Evolutionary conservation across 768 basidiomycete species (phyloP).

Genomic region (Suillus occidentalis): DNA sequence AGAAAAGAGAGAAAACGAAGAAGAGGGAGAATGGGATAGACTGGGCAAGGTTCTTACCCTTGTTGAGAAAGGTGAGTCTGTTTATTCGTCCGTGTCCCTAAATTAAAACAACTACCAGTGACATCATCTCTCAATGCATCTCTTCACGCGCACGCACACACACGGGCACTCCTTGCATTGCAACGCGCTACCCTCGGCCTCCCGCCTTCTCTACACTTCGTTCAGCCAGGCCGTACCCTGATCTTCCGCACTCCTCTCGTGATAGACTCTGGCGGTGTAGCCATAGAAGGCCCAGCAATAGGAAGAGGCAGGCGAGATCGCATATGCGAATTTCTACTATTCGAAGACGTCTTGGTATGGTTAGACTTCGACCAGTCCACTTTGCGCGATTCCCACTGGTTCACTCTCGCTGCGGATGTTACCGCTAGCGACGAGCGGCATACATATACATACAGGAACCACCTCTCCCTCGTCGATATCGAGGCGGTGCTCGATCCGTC

Average conservation of each 20-base stretch:
- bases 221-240: conserved; percentile 78
- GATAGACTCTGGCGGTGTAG: conserved; percentile 2
- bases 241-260: conserved; percentile 29
- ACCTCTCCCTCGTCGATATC: conserved; percentile 67
- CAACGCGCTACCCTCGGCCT: conserved; percentile 77
- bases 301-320: not conserved
- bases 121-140: conserved; percentile 78
- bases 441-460: conserved; percentile 69
- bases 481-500: conserved; percentile 61
- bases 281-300: conserved; percentile 1
- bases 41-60: conserved; percentile 60
- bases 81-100: conserved; percentile 3
- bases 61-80: conserved; percentile 70
- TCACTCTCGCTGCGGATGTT: not conserved
- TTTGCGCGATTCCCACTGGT: conserved; percentile 2
- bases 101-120: conserved; percentile 44
- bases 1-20: conserved; percentile 46
- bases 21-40: conserved; percentile 63
- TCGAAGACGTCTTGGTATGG: conserved; percentile 2
- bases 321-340: conserved; percentile 2
- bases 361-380: not conserved
- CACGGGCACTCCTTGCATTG: conserved; percentile 70
- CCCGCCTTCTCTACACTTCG: conserved; percentile 75
- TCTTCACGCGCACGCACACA: conserved; percentile 75
- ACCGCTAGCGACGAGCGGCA: not conserved